Conservation (phyloP, 345 rosid species). For the thale cress (Arabidopsis thaliana) region TAIR10.1 NC_003071.7:13849001-13849500, state of each 20-base stretch:
- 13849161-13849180: conserved; percentile 14
- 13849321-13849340: conserved; percentile 67
- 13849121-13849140: conserved; percentile 32
- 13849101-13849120: conserved; percentile 84
- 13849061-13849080: conserved; percentile 94
- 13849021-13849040: conserved; percentile 93
- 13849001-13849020: conserved; percentile 67
- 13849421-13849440: neutral
- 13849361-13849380: conserved; percentile 4
- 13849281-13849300: conserved; percentile 94
- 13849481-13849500: conserved; percentile 77
- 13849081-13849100: conserved; percentile 98
- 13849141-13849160: neutral
- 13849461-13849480: conserved; percentile 64
- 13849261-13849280: conserved; percentile 70
- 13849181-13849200: conserved; percentile 9
- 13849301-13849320: conserved; percentile 86
- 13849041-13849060: conserved; percentile 69
- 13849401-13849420: neutral
- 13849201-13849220: neutral
- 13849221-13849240: neutral
- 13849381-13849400: conserved; percentile 17
- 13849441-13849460: conserved; percentile 81
- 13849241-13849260: neutral
- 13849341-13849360: conserved; percentile 71